phyloP scores from a whole-genome alignment of 108 stramenopile genomes.

The Parietichytrium sp. region DNA sequence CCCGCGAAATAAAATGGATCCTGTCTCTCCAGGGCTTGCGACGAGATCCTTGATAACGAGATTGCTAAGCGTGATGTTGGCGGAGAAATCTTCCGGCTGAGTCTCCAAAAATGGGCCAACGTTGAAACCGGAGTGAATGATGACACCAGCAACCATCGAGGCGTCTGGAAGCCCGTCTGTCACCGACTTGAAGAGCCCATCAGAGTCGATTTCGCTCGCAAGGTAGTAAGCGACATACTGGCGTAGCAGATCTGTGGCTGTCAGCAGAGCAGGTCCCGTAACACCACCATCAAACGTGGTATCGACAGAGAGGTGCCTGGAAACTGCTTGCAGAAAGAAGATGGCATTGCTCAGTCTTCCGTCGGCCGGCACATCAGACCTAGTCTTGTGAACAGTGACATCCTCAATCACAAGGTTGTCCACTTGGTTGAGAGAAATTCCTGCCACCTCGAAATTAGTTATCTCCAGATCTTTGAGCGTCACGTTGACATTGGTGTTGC shows the following conservation, averaged over 20 bases:
- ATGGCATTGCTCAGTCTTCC: background rate
- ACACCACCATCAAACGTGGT: too few species aligned
- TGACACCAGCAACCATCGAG: background rate
- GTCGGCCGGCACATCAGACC: background rate
- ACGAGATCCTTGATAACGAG: background rate
- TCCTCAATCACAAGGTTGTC: background rate
- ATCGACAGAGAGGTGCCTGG: background rate
- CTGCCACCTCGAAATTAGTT: slow-evolving; percentile 44
- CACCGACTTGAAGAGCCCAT: background rate
- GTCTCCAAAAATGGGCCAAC: background rate
- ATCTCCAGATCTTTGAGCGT: slow-evolving; percentile 34
- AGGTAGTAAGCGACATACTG: background rate
- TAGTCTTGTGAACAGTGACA: background rate
- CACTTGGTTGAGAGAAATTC: slow-evolving; percentile 43
- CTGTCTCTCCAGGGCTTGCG: background rate
- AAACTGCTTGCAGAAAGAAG: background rate
- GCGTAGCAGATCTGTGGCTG: background rate
- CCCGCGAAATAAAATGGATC: background rate
- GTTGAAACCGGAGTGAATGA: background rate
- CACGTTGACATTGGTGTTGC: slow-evolving; percentile 44
- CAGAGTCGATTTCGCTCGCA: background rate
- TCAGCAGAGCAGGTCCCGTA: too few species aligned
- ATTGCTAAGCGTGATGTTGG: background rate
- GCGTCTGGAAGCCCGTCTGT: background rate
- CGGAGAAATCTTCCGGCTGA: background rate